Evolutionary conservation across 768 basidiomycete genomes (phyloP), one percentile per base, ranked within the genome.

Genomic region (Pleurotus platypus): DNA sequence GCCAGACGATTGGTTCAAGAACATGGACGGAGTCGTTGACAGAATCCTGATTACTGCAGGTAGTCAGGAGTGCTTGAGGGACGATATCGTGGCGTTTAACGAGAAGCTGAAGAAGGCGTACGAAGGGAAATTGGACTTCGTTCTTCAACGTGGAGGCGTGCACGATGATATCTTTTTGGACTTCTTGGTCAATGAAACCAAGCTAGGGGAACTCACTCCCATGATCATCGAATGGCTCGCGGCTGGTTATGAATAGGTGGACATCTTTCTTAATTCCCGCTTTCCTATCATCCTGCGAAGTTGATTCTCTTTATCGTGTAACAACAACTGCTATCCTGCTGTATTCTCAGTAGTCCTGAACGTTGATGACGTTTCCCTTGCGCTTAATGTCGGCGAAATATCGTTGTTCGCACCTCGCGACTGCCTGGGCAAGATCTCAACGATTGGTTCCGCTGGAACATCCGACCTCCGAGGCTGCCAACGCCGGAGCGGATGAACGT

Each of bases 31-130:
- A 26, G 46, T 60, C 37, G 65, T 69, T 5, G 60, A 61, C 30
- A 58, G 63, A 43, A 43, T 71, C 8, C 57, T 74, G 11, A 63
- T 75, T 3, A 68, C 68, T 1, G 64, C 61, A 3, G 73, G 73
- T 16, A 62, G 56, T 4, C 56, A 60, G 6, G 73, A 73, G 53
- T 57, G 63, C 18, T 56, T 72, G 53, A 57, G 60, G 37, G 69
- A 70, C 30, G 70, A 70, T 27, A 67, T 71, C 27, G 18, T 54
- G 51, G 48, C 42, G 30, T 66, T 72, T 46, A 56, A 59, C 48
- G 58, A 59, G 12, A 60, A 62, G 45, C 38, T 53, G 49, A 47
- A 59, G 49, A 53, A 53, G 16, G 20, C 37, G n/a, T 26, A 56
- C 12, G 54, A 58, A n/a, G 40, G n/a, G 3, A 51, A 55, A 5